Evolutionary conservation across 2,329 filamentous ascomycete species (phyloP).

Genomic region (Talaromyces funiculosus): DNA sequence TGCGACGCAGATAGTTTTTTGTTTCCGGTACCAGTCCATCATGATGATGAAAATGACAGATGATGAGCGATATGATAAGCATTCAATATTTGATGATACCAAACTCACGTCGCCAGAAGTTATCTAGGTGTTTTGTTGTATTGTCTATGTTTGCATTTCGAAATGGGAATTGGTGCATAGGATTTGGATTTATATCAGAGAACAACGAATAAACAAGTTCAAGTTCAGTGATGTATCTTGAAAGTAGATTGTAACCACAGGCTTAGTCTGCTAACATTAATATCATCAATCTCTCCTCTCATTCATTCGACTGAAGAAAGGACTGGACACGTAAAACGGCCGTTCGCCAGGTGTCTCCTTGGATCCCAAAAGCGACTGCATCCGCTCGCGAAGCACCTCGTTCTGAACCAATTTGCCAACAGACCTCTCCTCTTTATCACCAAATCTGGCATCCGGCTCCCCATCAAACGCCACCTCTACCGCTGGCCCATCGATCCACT

Average conservation of each 20-base stretch:
- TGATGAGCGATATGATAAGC: conserved; percentile 2
- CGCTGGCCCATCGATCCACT: conserved; percentile 16
- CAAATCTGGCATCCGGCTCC: conserved; percentile 18
- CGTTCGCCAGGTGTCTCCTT: not conserved
- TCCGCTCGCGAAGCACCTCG: conserved; percentile 11
- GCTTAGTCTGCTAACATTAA: not conserved
- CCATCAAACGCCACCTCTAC: not conserved
- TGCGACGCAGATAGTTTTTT: conserved; percentile 20
- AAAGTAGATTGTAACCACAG: not conserved
- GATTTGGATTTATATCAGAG: not conserved
- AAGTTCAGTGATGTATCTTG: not conserved
- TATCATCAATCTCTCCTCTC: not conserved
- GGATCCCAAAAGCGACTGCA: conserved; percentile 14
- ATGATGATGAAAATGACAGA: not conserved
- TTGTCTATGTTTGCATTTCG: not conserved
- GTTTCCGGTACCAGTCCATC: not conserved
- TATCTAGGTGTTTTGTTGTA: not conserved
- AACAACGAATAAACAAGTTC: not conserved
- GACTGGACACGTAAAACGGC: conserved; percentile 19
- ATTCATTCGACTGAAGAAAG: conserved; percentile 14
- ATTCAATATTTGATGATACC: conserved; percentile 9
- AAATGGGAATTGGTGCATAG: not conserved
- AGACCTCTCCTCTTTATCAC: conserved; percentile 4
- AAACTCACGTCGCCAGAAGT: conserved; percentile 1
- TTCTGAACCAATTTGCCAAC: conserved; percentile 16